Percentiles rank a stretch among this genome's conserved stretches.
Conservation (phyloP, 805 yeast genomes). For the Saccharomycopsis fermentans region DNA sequence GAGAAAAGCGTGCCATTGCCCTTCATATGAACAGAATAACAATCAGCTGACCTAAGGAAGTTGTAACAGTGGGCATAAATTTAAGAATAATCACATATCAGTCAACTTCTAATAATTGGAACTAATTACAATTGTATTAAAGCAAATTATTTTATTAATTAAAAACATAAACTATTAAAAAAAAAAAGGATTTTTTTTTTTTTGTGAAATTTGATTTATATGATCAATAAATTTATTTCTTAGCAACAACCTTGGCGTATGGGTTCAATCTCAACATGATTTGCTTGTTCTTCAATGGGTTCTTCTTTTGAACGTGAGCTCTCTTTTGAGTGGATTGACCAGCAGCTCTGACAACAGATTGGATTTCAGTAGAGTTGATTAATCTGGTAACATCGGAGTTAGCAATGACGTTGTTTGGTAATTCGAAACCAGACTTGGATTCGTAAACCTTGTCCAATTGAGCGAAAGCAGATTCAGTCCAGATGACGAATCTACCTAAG, state of each 20-base stretch:
- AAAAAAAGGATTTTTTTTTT: background rate
- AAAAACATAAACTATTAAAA: background rate
- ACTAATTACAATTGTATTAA: too few relatives aligned
- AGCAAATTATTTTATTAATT: too few relatives aligned
- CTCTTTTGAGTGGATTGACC: conserved; percentile 92
- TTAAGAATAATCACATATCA: too few relatives aligned
- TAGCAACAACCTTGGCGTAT: conserved; percentile 94
- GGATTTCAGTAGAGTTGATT: conserved; percentile 98
- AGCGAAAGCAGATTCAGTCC: conserved; percentile 98
- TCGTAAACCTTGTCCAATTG: conserved; percentile 96
- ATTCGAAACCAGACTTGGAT: conserved; percentile 82
- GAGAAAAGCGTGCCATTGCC: too few relatives aligned
- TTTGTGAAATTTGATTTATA: too few relatives aligned
- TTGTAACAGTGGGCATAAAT: too few relatives aligned
- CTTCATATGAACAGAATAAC: too few relatives aligned
- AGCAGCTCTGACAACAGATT: conserved; percentile 93
- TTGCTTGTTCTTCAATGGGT: conserved; percentile 99
- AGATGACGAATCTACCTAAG: conserved; percentile 98
- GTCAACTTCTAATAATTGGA: too few relatives aligned
- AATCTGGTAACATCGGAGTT: conserved; percentile 94
- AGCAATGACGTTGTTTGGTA: conserved; percentile 90
- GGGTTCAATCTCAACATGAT: conserved; percentile 98
- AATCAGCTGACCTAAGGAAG: too few relatives aligned
- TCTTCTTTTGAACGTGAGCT: conserved; percentile 94
- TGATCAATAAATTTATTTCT: conserved; percentile 21